These are phyloP conservation scores for Irpex rosettiformis DNA, from an alignment of 1,284 basidiomycete genomes.

Conservation along the genomic window DNA sequence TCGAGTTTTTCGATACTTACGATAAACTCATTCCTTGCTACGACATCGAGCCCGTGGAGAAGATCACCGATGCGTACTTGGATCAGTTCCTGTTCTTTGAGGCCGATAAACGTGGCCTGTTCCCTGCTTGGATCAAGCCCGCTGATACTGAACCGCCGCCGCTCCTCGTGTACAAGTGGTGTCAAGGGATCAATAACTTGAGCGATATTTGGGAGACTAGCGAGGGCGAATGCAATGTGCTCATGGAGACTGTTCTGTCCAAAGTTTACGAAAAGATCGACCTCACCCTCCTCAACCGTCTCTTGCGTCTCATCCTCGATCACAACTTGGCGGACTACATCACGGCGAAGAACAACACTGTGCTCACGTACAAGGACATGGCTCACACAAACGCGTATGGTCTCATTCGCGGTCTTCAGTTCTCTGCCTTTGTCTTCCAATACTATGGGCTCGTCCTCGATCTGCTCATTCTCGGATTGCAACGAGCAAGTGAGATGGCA, in stretches of 20 bases:
- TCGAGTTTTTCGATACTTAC: slow-evolving; percentile 93
- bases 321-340: slow-evolving; percentile 98
- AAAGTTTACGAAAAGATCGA: slow-evolving; percentile 99
- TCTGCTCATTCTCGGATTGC: slow-evolving; percentile 88
- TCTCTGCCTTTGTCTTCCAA: slow-evolving; percentile 97
- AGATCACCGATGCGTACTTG: slow-evolving; percentile 97
- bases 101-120: slow-evolving; percentile 95
- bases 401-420: slow-evolving; percentile 92
- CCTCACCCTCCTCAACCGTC: slow-evolving; percentile 88
- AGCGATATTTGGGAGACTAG: slow-evolving; percentile 96
- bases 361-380: slow-evolving; percentile 57
- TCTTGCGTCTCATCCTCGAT: slow-evolving; percentile 91
- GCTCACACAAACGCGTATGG: slow-evolving; percentile 91
- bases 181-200: slow-evolving; percentile 90
- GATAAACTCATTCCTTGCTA: slow-evolving; percentile 98
- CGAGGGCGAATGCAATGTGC: slow-evolving; percentile 93
- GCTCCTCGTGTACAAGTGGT: slow-evolving; percentile 96
- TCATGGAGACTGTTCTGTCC: slow-evolving; percentile 96
- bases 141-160: slow-evolving; percentile 95
- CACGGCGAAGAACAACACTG: slow-evolving; percentile 96
- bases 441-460: slow-evolving; percentile 92
- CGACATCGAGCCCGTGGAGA: slow-evolving; percentile 97
- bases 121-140: slow-evolving; percentile 98
- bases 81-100: slow-evolving; percentile 89
- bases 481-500: slow-evolving; percentile 95